These are phyloP conservation scores for Schwanniomyces occidentalis DNA, from an alignment of 805 yeast species.

Conservation along the genomic window DNA sequence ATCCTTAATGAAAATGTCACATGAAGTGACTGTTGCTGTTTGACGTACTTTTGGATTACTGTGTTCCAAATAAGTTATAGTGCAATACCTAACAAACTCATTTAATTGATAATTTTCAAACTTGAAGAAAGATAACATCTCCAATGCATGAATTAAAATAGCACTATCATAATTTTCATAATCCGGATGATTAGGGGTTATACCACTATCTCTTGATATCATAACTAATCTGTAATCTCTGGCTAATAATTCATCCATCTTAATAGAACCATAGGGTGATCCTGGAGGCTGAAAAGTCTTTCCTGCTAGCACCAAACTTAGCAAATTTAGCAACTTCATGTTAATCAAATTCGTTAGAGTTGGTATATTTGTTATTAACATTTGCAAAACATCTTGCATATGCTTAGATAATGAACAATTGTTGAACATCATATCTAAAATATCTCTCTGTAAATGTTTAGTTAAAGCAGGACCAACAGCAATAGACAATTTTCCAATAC, in stretches of 20 bases:
- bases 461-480: constrained; percentile 94
- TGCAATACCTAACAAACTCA: constrained; percentile 84
- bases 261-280: constrained; percentile 65
- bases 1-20: constrained; percentile 72
- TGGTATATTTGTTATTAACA: constrained; percentile 72
- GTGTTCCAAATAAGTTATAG: constrained; percentile 81
- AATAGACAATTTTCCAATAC: constrained; percentile 79
- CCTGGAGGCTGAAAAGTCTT: constrained; percentile 82
- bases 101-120: constrained; percentile 76
- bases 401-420: constrained; percentile 82
- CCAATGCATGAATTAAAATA: constrained; percentile 74
- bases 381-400: constrained; percentile 72
- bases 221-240: constrained; percentile 74
- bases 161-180: constrained; percentile 39
- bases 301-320: constrained; percentile 80
- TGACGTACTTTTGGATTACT: constrained; percentile 76
- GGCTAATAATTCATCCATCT: constrained; percentile 66
- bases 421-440: constrained; percentile 70
- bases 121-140: constrained; percentile 71
- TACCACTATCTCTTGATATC: constrained; percentile 67
- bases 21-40: constrained; percentile 81
- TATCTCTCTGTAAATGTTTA: constrained; percentile 79
- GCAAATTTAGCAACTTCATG: constrained; percentile 64
- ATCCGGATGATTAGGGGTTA: constrained; percentile 32
- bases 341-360: constrained; percentile 74